Base-by-base conservation (phyloP, 768 basidiomycete genomes). In the Amanita polypyramis region DNA sequence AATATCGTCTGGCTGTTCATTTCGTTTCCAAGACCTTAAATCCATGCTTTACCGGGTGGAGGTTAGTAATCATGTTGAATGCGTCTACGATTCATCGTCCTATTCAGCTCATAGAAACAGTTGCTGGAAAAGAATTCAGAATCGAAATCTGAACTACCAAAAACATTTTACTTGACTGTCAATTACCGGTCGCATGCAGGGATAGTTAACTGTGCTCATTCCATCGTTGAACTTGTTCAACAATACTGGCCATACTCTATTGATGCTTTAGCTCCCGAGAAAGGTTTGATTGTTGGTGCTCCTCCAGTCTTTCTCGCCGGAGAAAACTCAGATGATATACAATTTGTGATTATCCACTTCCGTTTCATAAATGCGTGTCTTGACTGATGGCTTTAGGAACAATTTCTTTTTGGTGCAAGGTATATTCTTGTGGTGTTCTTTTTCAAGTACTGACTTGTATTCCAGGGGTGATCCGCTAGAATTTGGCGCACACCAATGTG, bases 131-230 rank as follows among this genome's bases (percentile, higher is more conserved):
- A 29, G 6, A 40, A 47, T 25, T 23, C 30, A 10, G 32, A 19
- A 6, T 32, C 17, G 17, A 20, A 33, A 12, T 35, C 30, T 20
- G 50, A 51, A 34, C 51, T 51, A 36, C 58, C 60, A 3, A 57
- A 50, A 20, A 65, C 68, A 0, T 86, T 86, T 56, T 76, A 80
- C 52, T 67, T 88, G 1, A 61, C 72, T 0, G 64, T 73, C 42
- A 87, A 87, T 55, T 85, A 82, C 54, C 74, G 85, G 4, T 85
- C 82, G 0, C 82, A 85, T 55, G 74, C 73, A 0, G 85, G 85
- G 2, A 86, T 87, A 36, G 77, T 87, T n/a, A 68, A 79, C 39
- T 83, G 80, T 54, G 85, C 85, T 0, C 74, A 79, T 44, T 74
- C 73, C 0, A 62, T 85, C 20, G 73, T 87, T 3, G 72, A 78